Base-by-base conservation (phyloP, 352 stramenopile species). In the Pythium dissimile region DNA sequence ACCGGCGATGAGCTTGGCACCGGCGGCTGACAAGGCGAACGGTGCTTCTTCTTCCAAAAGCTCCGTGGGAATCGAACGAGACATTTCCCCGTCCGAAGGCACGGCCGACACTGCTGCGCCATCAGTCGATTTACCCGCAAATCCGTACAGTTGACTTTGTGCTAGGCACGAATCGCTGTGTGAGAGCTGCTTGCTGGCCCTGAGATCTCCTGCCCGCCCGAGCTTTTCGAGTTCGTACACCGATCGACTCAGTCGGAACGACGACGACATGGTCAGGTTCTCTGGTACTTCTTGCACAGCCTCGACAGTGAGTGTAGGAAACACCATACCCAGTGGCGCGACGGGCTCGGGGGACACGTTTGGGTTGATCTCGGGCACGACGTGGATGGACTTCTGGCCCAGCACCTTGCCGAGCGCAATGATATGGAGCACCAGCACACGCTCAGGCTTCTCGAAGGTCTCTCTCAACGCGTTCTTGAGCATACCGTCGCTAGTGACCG, bases 291-390 rank as follows among this genome's bases (percentile, higher is more conserved):
- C 15, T 37, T 75, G 66, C 2, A 74, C 31, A 8, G 72, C 65
- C 27, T 88, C 77, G 27, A 90, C 68, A 5, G 70, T 60, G 5
- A 92, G 67, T 24, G 73, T 89, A 7, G 82, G 83, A 54, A 92
- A 92, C 34, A 92, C 83, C 27, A 90, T 57, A 0, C 59, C 78
- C 57, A 92, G 66, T 10, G 78, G 72, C 41, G 72, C 59, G 12
- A 92, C 78, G 0, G 83, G 83, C 54, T 89, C 81, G 0, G 84
- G 84, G n/a, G 84, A 93, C 24, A 93, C 80, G 61, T 91, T 89
- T 28, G 80, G 79, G 66, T 91, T 87, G 58, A 84, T 80, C 49
- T 91, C 80, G 0, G 76, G 80, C 1, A 75, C 80, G 46, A 93
- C 79, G 57, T 91, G 77, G 56, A 93, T 89, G 24, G 66, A 65